phyloP scores from a whole-genome alignment of 257 asterid genomes.

The Prunella vulgaris region DNA sequence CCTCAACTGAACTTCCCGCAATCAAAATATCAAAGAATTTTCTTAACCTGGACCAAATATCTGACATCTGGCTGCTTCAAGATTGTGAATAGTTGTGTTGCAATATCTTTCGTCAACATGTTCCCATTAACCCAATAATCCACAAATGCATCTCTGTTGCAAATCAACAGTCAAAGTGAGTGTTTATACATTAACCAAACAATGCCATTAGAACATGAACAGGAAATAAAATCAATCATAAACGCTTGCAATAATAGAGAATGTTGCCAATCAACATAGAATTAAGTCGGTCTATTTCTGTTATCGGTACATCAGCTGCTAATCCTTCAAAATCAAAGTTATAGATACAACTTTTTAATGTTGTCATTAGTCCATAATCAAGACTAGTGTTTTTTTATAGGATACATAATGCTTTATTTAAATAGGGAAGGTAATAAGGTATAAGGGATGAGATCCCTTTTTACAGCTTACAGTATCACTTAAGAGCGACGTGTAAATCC shows the following conservation, averaged over 20 bases:
- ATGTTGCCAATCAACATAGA: background rate
- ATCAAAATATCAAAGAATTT: background rate
- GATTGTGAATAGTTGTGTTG: slow-evolving; percentile 69
- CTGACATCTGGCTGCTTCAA: slow-evolving; percentile 82
- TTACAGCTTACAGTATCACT: background rate
- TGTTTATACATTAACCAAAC: slow-evolving; percentile 1
- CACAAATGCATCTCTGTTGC: slow-evolving; percentile 85
- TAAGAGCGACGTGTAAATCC: background rate
- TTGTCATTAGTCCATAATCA: background rate
- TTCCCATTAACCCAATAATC: slow-evolving; percentile 82
- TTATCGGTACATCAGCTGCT: background rate
- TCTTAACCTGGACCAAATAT: slow-evolving; percentile 68
- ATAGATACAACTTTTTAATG: background rate
- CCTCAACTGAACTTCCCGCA: background rate
- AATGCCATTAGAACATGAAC: slow-evolving; percentile 18
- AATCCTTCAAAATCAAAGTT: background rate
- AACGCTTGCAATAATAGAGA: background rate
- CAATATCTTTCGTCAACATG: slow-evolving; percentile 84
- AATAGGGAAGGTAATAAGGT: background rate
- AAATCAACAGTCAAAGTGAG: slow-evolving; percentile 20
- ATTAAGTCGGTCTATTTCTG: background rate
- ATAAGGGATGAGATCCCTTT: background rate
- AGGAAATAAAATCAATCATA: slow-evolving; percentile 3
- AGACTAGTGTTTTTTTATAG: background rate
- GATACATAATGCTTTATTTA: background rate